These are phyloP conservation scores for Biscogniauxia marginata DNA, from an alignment of 2,329 filamentous ascomycete genomes.

Conservation along the genomic window DNA sequence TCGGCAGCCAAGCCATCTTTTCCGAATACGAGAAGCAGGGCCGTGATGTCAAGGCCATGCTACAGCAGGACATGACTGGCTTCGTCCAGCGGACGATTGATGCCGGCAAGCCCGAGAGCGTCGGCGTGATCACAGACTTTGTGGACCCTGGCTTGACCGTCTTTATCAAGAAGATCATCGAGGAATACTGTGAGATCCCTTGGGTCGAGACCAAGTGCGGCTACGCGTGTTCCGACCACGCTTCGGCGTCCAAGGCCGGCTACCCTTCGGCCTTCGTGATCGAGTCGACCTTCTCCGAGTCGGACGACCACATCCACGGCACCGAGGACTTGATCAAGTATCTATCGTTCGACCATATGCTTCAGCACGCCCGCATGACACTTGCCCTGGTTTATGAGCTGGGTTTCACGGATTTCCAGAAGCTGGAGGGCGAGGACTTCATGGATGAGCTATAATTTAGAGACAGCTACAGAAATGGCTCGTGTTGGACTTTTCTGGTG, in stretches of 20 bases:
- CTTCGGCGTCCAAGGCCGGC: slow-evolving; percentile 69
- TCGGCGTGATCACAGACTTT: slow-evolving; percentile 91
- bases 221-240: slow-evolving; percentile 78
- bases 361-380: slow-evolving; percentile 84
- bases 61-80: slow-evolving; percentile 98
- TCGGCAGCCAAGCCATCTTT: slow-evolving; percentile 81
- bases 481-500: too few species aligned
- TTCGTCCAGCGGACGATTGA: slow-evolving; percentile 81
- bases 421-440: slow-evolving; percentile 33
- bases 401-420: slow-evolving; percentile 69
- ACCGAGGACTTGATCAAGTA: slow-evolving; percentile 70
- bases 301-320: slow-evolving; percentile 67
- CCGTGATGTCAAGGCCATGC: slow-evolving; percentile 87
- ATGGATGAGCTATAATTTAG: slow-evolving; percentile 37
- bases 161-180: slow-evolving; percentile 89
- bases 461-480: not conserved
- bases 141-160: slow-evolving; percentile 79
- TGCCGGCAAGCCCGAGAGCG: slow-evolving; percentile 76
- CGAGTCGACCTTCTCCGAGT: slow-evolving; percentile 67
- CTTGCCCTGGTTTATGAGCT: slow-evolving; percentile 82
- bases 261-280: slow-evolving; percentile 77
- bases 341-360: slow-evolving; percentile 84
- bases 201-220: slow-evolving; percentile 87
- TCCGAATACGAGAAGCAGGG: slow-evolving; percentile 69
- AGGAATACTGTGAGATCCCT: slow-evolving; percentile 83